A percentile compares a stretch with the other conserved stretches of the same genome.
Evolutionary conservation across 176 grass and related monocot genomes (phyloP).

Genomic region (Juncus effusus): DNA sequence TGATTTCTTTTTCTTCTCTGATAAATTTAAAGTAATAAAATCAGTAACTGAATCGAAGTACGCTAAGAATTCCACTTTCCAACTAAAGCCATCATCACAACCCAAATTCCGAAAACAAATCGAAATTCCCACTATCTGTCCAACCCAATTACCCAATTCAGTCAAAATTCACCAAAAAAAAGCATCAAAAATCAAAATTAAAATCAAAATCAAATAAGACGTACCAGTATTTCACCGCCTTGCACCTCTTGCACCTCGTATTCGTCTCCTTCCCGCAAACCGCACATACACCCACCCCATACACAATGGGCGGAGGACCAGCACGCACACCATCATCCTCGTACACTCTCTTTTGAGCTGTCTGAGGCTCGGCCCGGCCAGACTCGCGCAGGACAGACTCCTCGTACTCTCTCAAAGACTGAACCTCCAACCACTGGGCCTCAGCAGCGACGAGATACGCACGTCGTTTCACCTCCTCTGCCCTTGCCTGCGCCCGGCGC

Average conservation of each 20-base stretch:
- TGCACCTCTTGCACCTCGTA: conserved; percentile 68
- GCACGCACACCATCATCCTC: too few relatives aligned
- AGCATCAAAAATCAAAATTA: conserved; percentile 29
- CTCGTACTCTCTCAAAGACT: conserved; percentile 28
- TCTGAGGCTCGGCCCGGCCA: too few relatives aligned
- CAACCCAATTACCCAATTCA: conserved; percentile 6
- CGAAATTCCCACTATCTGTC: conserved; percentile 7
- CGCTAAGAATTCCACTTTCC: too few relatives aligned
- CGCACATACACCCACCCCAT: conserved; percentile 27
- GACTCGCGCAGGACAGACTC: background rate
- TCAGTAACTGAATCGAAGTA: too few relatives aligned
- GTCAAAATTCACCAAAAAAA: background rate
- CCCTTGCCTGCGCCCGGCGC: conserved; percentile 39
- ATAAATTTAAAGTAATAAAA: too few relatives aligned
- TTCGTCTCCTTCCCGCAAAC: conserved; percentile 51
- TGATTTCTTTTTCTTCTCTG: too few relatives aligned
- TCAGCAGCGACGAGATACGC: conserved; percentile 51
- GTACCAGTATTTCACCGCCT: conserved; percentile 82
- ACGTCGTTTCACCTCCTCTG: conserved; percentile 51
- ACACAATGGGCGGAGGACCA: too few relatives aligned
- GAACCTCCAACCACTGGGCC: conserved; percentile 39
- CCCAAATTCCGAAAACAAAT: conserved; percentile 29
- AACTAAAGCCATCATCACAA: conserved; percentile 15
- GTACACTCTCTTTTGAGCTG: too few relatives aligned
- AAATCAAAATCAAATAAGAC: conserved; percentile 9